A percentile compares a stretch with the other conserved stretches of the same genome.
These are phyloP conservation scores for Fennellomyces sp. DNA, from an alignment of 371 early-diverging fungal species.

Conservation along the genomic window DNA sequence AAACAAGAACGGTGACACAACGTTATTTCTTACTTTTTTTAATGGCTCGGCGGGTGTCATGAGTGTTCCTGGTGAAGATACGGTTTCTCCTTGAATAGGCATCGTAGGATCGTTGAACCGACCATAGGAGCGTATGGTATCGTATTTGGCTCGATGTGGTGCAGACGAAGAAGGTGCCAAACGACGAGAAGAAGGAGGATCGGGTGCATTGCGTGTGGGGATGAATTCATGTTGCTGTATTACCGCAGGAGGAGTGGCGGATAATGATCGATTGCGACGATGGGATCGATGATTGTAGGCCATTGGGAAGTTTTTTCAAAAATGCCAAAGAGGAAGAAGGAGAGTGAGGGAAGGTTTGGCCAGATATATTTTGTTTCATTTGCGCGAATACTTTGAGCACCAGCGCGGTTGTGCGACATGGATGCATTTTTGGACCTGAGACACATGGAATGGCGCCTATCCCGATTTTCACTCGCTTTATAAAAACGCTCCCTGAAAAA, in stretches of 20 bases:
- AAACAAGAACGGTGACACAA: no score
- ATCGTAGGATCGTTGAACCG: not conserved
- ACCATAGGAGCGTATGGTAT: not conserved
- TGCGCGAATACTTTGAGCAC: no score
- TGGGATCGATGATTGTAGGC: not conserved
- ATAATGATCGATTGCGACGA: conserved; percentile 3
- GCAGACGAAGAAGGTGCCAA: conserved; percentile 2
- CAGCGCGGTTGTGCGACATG: not conserved
- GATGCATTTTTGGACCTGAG: conserved; percentile 1
- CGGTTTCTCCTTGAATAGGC: not conserved
- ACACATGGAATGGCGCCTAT: conserved; percentile 2
- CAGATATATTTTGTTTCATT: not conserved
- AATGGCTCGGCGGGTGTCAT: no score
- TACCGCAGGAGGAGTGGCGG: not conserved
- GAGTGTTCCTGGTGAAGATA: not conserved
- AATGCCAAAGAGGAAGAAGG: not conserved
- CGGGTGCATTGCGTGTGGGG: conserved; percentile 5
- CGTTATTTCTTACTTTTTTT: conserved; percentile 5
- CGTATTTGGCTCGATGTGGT: not conserved
- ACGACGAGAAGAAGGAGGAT: conserved; percentile 1
- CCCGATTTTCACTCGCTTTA: not conserved
- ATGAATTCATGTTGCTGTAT: not conserved
- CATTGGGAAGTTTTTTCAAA: no score
- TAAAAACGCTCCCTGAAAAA: not conserved
- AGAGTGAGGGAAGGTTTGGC: not conserved